Evolutionary conservation across 805 yeast genomes (phyloP).

Genomic region (Candida sanyiensis): DNA sequence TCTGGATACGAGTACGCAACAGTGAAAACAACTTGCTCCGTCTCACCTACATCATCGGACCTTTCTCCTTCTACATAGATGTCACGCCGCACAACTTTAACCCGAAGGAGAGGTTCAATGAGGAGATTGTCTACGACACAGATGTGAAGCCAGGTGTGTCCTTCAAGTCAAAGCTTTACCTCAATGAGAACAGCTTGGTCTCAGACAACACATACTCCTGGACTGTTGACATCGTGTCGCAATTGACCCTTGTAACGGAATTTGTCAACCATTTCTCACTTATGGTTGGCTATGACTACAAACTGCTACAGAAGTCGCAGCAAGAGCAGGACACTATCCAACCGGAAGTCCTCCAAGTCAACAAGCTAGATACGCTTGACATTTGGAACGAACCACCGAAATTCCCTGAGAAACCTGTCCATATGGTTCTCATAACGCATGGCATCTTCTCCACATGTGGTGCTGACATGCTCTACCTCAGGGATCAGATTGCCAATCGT

Average conservation of each 20-base stretch:
- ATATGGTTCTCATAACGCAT: slow-evolving; percentile 81
- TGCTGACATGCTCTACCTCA: slow-evolving; percentile 84
- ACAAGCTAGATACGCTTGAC: slow-evolving; percentile 50
- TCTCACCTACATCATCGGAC: slow-evolving; percentile 87
- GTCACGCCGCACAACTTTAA: slow-evolving; percentile 63
- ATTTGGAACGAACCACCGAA: slow-evolving; percentile 72
- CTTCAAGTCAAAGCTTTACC: slow-evolving; percentile 47
- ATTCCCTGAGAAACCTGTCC: slow-evolving; percentile 51
- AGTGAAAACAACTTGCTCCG: slow-evolving; percentile 65
- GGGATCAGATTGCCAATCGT: slow-evolving; percentile 63
- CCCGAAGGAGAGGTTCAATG: slow-evolving; percentile 38
- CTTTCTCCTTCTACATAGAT: slow-evolving; percentile 80
- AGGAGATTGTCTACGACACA: slow-evolving; percentile 39
- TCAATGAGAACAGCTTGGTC: slow-evolving; percentile 41
- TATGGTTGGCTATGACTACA: slow-evolving; percentile 43
- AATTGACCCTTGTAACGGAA: slow-evolving; percentile 63
- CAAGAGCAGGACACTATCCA: neutral
- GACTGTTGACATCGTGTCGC: slow-evolving; percentile 78
- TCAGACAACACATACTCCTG: slow-evolving; percentile 45
- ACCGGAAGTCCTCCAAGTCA: slow-evolving; percentile 22
- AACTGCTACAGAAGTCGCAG: slow-evolving; percentile 14
- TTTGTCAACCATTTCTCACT: slow-evolving; percentile 68
- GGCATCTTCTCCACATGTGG: slow-evolving; percentile 88
- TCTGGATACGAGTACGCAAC: slow-evolving; percentile 59
- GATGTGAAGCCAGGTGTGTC: slow-evolving; percentile 69